Evolutionary conservation across 192 early-diverging fungal species (phyloP).

Genomic region (Entomortierella chlamydospora): DNA sequence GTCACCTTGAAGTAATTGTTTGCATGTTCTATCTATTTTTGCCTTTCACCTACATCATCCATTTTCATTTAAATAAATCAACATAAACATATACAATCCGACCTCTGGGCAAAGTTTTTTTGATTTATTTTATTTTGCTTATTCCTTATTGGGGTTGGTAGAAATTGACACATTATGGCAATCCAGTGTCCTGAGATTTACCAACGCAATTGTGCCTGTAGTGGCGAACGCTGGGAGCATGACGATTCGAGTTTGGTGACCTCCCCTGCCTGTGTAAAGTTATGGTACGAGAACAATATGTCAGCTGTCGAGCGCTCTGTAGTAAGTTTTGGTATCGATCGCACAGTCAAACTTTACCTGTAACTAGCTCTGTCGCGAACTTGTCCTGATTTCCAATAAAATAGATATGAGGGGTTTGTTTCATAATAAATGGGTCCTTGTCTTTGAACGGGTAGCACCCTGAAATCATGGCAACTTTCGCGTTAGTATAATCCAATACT

Average conservation of each 20-base stretch:
- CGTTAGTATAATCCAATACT: not conserved
- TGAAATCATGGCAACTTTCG: slow-evolving; percentile 17
- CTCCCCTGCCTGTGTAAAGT: slow-evolving; percentile 59
- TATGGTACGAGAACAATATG: slow-evolving; percentile 6
- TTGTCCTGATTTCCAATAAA: slow-evolving; percentile 88
- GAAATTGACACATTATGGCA: slow-evolving; percentile 57
- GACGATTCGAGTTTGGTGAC: slow-evolving; percentile 74
- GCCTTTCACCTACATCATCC: not conserved
- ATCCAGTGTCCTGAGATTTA: slow-evolving; percentile 82
- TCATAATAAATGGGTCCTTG: slow-evolving; percentile 89
- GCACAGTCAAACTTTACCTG: slow-evolving; percentile 54
- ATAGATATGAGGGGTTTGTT: slow-evolving; percentile 83
- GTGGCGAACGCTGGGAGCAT: slow-evolving; percentile 82
- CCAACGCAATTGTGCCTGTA: slow-evolving; percentile 76
- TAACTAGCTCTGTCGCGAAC: slow-evolving; percentile 69
- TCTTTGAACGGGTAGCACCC: slow-evolving; percentile 94
- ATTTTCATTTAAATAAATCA: not conserved
- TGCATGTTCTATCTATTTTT: not conserved
- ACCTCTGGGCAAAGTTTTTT: not conserved
- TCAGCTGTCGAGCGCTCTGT: not conserved
- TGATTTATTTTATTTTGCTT: not conserved
- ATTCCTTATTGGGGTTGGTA: not conserved
- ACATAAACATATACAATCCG: no score
- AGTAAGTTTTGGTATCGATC: not conserved
- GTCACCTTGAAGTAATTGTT: slow-evolving; percentile 70